These are phyloP conservation scores for Dorcoceras hygrometricum DNA, from an alignment of 257 asterid genomes.

Conservation along the genomic window DNA sequence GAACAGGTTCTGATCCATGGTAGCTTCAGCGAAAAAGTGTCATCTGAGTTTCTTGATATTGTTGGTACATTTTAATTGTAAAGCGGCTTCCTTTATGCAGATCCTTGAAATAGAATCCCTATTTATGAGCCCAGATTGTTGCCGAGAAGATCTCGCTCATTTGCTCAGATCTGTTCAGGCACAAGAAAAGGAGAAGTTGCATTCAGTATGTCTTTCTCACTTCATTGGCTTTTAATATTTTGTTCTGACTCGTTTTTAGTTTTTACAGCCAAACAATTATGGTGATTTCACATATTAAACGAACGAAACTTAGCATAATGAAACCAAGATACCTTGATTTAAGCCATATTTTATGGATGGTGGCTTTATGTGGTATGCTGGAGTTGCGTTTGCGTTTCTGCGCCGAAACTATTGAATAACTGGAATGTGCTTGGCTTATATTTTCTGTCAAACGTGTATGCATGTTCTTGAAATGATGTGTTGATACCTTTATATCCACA, in stretches of 20 bases:
- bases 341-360: not conserved
- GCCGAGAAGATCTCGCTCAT: conserved; percentile 4
- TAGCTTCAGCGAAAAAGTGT: not conserved
- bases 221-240: too few species aligned
- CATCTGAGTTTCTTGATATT: not conserved
- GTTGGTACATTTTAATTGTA: conserved; percentile 8
- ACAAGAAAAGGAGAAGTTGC: too few species aligned
- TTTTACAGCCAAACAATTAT: conserved; percentile 11
- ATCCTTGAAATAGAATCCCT: conserved; percentile 75
- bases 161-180: too few species aligned
- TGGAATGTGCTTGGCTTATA: not conserved
- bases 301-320: not conserved
- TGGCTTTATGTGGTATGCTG: not conserved
- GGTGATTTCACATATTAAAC: conserved; percentile 6
- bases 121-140: conserved; percentile 60
- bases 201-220: too few species aligned
- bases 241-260: not conserved
- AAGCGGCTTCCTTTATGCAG: conserved; percentile 37
- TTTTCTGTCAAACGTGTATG: not conserved
- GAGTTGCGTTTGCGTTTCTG: not conserved
- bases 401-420: not conserved
- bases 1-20: not conserved
- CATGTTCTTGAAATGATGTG: too few species aligned
- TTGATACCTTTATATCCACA: too few species aligned
- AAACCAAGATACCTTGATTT: not conserved